phyloP scores from a whole-genome alignment of 1,139 yeast genomes.

The Blastobotrys persicus region DNA sequence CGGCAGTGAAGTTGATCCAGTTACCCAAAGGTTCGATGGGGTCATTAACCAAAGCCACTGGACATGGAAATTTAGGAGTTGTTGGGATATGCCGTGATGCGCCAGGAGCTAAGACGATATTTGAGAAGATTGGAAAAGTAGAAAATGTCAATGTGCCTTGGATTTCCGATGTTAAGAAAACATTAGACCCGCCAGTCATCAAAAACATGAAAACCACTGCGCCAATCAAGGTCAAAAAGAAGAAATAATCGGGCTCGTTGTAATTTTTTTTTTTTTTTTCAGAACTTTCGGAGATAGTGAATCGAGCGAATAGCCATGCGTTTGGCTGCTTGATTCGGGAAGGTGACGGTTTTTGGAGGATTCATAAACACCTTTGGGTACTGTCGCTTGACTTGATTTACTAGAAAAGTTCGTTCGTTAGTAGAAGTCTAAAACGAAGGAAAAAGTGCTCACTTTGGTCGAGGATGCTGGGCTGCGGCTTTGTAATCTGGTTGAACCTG shows the following conservation, averaged over 20 bases:
- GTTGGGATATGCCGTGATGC: constrained; percentile 16
- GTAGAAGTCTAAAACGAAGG: background rate
- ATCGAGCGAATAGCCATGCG: background rate
- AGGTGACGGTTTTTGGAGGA: background rate
- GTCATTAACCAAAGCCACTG: constrained; percentile 19
- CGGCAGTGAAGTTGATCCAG: constrained; percentile 21
- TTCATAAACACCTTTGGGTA: constrained; percentile 3
- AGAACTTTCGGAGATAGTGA: background rate
- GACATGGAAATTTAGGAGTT: constrained; percentile 12
- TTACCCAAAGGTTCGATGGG: constrained; percentile 26
- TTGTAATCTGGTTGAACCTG: background rate
- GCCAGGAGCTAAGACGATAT: constrained; percentile 14
- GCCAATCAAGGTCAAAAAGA: constrained; percentile 14
- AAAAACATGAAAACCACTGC: constrained; percentile 20
- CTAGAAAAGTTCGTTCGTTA: too few species aligned
- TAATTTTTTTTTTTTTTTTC: too few species aligned
- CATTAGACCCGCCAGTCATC: constrained; percentile 16
- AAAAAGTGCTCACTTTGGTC: background rate
- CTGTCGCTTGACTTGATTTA: background rate
- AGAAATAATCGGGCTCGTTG: background rate
- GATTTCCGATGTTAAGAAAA: constrained; percentile 12
- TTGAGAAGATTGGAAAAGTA: constrained; percentile 10
- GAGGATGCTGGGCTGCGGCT: background rate
- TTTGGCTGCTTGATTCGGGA: background rate
- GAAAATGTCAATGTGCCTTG: constrained; percentile 16